Evolutionary conservation across 2,329 filamentous ascomycete species (phyloP).

Genomic region (Nothophaeocryptopus gaeumannii): DNA sequence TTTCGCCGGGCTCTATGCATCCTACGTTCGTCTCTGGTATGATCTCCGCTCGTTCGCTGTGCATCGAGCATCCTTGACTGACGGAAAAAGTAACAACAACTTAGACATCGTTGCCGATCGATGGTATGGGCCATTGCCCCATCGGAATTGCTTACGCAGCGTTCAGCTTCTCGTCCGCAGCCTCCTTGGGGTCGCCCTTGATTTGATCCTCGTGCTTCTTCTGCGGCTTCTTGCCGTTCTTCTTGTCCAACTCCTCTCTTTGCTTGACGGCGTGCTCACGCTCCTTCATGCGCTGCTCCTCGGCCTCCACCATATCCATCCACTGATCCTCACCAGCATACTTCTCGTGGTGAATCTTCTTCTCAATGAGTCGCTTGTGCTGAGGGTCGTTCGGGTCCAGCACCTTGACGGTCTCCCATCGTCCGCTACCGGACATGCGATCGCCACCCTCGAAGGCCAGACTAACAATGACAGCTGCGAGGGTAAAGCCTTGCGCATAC

Average conservation of each 20-base stretch:
- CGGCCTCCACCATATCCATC: conserved; percentile 84
- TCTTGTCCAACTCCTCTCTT: conserved; percentile 21
- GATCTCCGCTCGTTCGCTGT: too few relatives aligned
- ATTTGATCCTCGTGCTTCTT: conserved; percentile 12
- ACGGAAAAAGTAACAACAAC: too few relatives aligned
- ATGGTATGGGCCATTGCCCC: neutral
- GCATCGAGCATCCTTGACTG: too few relatives aligned
- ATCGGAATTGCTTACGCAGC: conserved; percentile 13
- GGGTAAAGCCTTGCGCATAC: conserved; percentile 84
- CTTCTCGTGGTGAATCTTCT: conserved; percentile 80
- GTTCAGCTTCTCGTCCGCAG: conserved; percentile 22
- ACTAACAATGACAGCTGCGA: conserved; percentile 77
- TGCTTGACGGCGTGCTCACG: conserved; percentile 43
- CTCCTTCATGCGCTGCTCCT: conserved; percentile 62
- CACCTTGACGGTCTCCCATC: conserved; percentile 82
- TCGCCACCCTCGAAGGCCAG: conserved; percentile 81
- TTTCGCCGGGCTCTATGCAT: too few relatives aligned
- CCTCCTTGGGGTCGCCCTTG: conserved; percentile 25
- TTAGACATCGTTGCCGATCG: too few relatives aligned
- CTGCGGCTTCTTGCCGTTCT: conserved; percentile 17
- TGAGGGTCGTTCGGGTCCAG: conserved; percentile 77
- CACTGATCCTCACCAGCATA: conserved; percentile 90
- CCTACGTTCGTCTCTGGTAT: too few relatives aligned
- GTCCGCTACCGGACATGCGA: conserved; percentile 68
- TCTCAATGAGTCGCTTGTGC: conserved; percentile 81